Percentiles rank a stretch among this genome's conserved stretches.
phyloP scores from a whole-genome alignment of 176 grass and related monocot species.

The Oryza glaberrima region DNA sequence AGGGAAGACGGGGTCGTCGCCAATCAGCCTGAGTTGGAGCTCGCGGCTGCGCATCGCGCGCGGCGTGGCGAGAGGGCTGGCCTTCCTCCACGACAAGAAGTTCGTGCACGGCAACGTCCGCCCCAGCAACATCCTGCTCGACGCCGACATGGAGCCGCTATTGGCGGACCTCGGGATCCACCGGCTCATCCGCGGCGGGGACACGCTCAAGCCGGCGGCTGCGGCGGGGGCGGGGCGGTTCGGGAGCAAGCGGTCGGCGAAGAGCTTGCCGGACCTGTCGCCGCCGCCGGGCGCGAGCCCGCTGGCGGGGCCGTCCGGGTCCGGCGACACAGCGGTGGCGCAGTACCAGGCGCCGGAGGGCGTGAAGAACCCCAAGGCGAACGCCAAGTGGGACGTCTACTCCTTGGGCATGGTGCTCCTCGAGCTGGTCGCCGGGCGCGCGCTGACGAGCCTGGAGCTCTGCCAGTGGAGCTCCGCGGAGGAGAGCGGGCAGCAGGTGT shows the following conservation, averaged over 20 bases:
- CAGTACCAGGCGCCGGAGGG: constrained; percentile 76
- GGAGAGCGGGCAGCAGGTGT: constrained; percentile 38
- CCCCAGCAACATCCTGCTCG: constrained; percentile 82
- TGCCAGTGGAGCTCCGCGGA: constrained; percentile 53
- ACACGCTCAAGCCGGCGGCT: constrained; percentile 8
- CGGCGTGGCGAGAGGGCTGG: constrained; percentile 74
- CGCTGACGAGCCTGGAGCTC: constrained; percentile 68
- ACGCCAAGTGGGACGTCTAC: constrained; percentile 79
- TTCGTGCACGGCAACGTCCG: constrained; percentile 77
- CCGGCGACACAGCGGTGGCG: constrained; percentile 16
- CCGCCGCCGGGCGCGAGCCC: constrained; percentile 51
- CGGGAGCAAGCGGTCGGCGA: constrained; percentile 66
- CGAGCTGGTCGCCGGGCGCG: constrained; percentile 78
- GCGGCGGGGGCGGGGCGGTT: constrained; percentile 36
- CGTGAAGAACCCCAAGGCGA: constrained; percentile 51
- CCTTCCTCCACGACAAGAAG: constrained; percentile 87
- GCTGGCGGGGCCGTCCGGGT: not conserved
- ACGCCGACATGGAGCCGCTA: constrained; percentile 70
- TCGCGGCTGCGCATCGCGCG: constrained; percentile 64
- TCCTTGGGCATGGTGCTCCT: constrained; percentile 76
- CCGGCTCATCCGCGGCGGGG: constrained; percentile 40
- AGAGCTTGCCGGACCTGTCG: constrained; percentile 62
- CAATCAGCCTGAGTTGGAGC: constrained; percentile 65
- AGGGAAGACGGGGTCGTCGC: constrained; percentile 68
- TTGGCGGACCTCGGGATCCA: constrained; percentile 79